A percentile compares a stretch with the other conserved stretches of the same genome.
phyloP scores from a whole-genome alignment of 1,139 yeast genomes.

The Nakaseomyces kungkrabaensis region DNA sequence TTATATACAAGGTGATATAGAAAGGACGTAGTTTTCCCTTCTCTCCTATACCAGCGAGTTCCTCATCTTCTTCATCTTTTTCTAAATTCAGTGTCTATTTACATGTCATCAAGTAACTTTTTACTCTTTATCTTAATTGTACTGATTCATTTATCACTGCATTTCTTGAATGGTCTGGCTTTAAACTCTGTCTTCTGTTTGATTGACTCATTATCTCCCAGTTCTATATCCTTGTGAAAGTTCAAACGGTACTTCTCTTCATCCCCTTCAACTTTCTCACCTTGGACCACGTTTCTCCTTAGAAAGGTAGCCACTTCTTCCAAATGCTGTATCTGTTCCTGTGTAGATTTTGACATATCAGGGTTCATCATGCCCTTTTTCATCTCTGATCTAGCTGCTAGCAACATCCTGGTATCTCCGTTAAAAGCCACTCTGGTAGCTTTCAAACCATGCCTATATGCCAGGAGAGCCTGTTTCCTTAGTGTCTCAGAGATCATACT shows the following conservation, averaged over 20 bases:
- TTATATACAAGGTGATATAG: too few relatives aligned
- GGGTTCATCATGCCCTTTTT: conserved; percentile 45
- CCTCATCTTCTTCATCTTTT: too few relatives aligned
- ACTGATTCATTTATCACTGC: not conserved
- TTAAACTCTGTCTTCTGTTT: conserved; percentile 26
- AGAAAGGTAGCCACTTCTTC: conserved; percentile 63
- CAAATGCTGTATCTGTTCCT: conserved; percentile 50
- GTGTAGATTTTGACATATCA: conserved; percentile 30
- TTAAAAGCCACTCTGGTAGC: conserved; percentile 63
- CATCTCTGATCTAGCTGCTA: conserved; percentile 58
- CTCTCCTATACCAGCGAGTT: too few relatives aligned
- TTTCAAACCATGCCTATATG: conserved; percentile 61
- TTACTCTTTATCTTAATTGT: not conserved
- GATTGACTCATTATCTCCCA: conserved; percentile 75
- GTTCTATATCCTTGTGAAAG: conserved; percentile 72
- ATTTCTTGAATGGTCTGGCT: conserved; percentile 6
- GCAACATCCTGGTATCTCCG: conserved; percentile 43
- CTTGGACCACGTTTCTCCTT: conserved; percentile 75
- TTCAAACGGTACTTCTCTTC: conserved; percentile 39
- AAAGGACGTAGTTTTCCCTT: too few relatives aligned
- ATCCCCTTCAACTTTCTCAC: conserved; percentile 42
- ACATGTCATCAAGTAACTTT: not conserved
- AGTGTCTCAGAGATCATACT: not conserved
- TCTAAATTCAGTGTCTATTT: not conserved
- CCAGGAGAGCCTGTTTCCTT: conserved; percentile 34